These are phyloP conservation scores for Hygrophoropsis aurantiaca DNA, from an alignment of 768 basidiomycete species.

Conservation along the genomic window DNA sequence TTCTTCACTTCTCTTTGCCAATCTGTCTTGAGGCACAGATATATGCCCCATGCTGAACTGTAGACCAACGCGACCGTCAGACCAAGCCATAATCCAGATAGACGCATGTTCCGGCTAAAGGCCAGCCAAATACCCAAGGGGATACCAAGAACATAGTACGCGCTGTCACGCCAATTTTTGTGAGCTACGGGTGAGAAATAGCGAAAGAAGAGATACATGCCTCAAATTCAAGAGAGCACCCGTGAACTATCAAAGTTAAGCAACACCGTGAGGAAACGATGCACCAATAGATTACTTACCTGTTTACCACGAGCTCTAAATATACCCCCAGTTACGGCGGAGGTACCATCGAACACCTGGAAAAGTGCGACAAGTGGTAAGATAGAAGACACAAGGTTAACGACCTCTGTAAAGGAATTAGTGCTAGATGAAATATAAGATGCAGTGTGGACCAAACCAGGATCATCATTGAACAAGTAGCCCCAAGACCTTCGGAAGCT, in stretches of 20 bases:
- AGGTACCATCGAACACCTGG: conserved; percentile 83
- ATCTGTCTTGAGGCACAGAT: conserved; percentile 55
- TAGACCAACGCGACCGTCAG: conserved; percentile 68
- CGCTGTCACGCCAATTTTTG: conserved; percentile 32
- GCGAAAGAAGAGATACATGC: conserved; percentile 24
- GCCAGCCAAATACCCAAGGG: conserved; percentile 80
- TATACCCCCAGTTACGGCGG: conserved; percentile 70
- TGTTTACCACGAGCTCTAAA: conserved; percentile 83
- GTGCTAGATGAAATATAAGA: neutral
- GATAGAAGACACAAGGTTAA: conserved; percentile 52
- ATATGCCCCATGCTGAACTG: conserved; percentile 56
- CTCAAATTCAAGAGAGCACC: conserved; percentile 79
- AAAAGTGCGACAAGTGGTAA: conserved; percentile 75
- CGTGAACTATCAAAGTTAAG: conserved; percentile 41
- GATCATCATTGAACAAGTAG: conserved; percentile 71
- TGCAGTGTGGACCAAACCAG: conserved; percentile 35
- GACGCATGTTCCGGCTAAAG: conserved; percentile 54
- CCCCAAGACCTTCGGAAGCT: conserved; percentile 68
- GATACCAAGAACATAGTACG: conserved; percentile 83
- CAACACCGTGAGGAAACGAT: neutral
- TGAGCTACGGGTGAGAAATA: conserved; percentile 1
- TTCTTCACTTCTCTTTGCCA: conserved; percentile 69
- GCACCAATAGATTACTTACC: conserved; percentile 26
- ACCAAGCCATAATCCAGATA: conserved; percentile 85
- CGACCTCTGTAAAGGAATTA: conserved; percentile 39